A percentile compares a stretch with the other conserved stretches of the same genome.
Evolutionary conservation across 768 basidiomycete genomes (phyloP).

Genomic region (Grammothele lineata): DNA sequence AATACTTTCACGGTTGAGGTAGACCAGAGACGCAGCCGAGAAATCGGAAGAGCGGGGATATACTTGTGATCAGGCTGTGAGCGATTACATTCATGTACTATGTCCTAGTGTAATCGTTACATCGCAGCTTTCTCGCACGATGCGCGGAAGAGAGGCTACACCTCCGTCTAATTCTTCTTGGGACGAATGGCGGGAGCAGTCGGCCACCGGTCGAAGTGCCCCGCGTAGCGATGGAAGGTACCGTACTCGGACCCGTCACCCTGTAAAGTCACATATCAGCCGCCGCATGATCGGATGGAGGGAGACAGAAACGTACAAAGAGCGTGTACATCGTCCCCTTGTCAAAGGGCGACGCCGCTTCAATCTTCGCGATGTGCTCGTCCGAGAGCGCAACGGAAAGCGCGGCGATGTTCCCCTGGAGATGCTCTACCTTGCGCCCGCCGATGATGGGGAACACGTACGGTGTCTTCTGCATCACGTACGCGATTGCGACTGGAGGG

Average conservation of each 20-base stretch:
- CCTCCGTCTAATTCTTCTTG: too few species aligned
- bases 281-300: not conserved
- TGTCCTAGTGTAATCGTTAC: too few species aligned
- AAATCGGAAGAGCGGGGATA: too few species aligned
- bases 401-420: constrained; percentile 19
- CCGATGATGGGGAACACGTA: constrained; percentile 19
- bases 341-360: constrained; percentile 19
- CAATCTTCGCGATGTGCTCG: constrained; percentile 21
- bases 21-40: too few species aligned
- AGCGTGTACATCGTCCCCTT: constrained; percentile 17
- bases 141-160: too few species aligned
- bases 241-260: constrained; percentile 15
- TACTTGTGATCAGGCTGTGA: too few species aligned
- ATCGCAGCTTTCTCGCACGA: too few species aligned
- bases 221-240: constrained; percentile 11
- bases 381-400: constrained; percentile 13
- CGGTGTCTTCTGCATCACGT: constrained; percentile 25
- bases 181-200: constrained; percentile 16
- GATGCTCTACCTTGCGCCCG: constrained; percentile 16
- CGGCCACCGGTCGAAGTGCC: constrained; percentile 24
- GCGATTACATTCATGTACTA: too few species aligned
- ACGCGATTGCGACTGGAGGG: constrained; percentile 27
- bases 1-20: too few species aligned
- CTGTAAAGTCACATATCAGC: not conserved
- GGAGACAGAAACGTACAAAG: not conserved